A percentile compares a stretch with the other conserved stretches of the same genome.
phyloP scores from a whole-genome alignment of 2,329 filamentous ascomycete species.

The Coleophoma cylindrospora region DNA sequence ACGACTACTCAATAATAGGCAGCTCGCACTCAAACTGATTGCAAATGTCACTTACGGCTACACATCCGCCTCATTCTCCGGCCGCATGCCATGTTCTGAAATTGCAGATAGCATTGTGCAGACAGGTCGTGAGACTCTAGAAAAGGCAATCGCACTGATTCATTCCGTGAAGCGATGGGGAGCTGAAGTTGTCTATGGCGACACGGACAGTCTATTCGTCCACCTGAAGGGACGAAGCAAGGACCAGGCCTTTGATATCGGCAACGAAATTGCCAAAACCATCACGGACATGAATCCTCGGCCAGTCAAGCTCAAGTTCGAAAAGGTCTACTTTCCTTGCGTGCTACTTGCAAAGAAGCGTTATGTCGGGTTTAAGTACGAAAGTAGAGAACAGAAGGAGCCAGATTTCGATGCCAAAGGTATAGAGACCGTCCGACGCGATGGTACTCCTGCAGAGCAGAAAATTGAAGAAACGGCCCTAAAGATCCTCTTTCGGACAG shows the following conservation, averaged over 20 bases:
- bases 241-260: conserved; percentile 87
- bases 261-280: conserved; percentile 82
- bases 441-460: conserved; percentile 92
- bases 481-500: conserved; percentile 82
- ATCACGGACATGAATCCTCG: conserved; percentile 87
- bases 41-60: conserved; percentile 99
- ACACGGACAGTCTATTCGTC: conserved; percentile 93
- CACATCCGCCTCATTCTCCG: conserved; percentile 93
- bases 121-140: conserved; percentile 88
- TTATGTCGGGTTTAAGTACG: conserved; percentile 97
- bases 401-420: conserved; percentile 97
- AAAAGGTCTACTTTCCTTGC: conserved; percentile 97
- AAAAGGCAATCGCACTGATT: conserved; percentile 88
- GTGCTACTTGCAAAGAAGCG: conserved; percentile 93
- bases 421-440: conserved; percentile 92
- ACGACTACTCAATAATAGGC: conserved; percentile 84
- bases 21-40: conserved; percentile 89
- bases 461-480: conserved; percentile 94
- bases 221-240: conserved; percentile 81
- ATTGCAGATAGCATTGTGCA: conserved; percentile 98
- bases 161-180: conserved; percentile 85
- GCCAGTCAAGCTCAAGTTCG: conserved; percentile 94
- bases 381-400: conserved; percentile 65
- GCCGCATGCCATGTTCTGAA: conserved; percentile 95
- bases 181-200: conserved; percentile 95